Percentiles rank a stretch among this genome's conserved stretches.
Conservation (phyloP, 345 rosid species). For the Lepidium didymum region DNA sequence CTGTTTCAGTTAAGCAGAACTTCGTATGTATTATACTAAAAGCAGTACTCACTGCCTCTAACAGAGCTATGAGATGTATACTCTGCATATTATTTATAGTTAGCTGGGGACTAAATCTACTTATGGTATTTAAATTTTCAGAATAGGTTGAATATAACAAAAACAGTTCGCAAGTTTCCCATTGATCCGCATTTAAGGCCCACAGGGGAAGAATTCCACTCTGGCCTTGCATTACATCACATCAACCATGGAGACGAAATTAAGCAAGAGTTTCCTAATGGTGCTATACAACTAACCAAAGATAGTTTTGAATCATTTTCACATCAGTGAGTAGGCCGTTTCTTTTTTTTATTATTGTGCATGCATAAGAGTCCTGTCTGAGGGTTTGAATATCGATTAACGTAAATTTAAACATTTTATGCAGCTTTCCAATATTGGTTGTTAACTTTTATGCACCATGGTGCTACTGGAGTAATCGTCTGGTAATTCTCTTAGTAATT, state of each 20-base stretch:
- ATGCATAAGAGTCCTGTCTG: not conserved
- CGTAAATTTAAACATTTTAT: slow-evolving; percentile 13
- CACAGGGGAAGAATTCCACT: slow-evolving; percentile 75
- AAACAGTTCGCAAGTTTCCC: slow-evolving; percentile 85
- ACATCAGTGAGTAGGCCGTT: slow-evolving; percentile 58
- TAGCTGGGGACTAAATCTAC: not conserved
- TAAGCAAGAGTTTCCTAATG: slow-evolving; percentile 60
- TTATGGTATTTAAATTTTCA: slow-evolving; percentile 35
- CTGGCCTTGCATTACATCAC: slow-evolving; percentile 45
- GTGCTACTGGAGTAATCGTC: slow-evolving; percentile 96
- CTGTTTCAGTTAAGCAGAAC: not conserved
- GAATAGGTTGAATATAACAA: slow-evolving; percentile 98
- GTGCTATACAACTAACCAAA: slow-evolving; percentile 46
- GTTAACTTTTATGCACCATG: slow-evolving; percentile 97
- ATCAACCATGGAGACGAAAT: slow-evolving; percentile 86
- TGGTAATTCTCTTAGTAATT: slow-evolving; percentile 46
- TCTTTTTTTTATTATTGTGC: slow-evolving; percentile 2
- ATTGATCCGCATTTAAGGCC: slow-evolving; percentile 71
- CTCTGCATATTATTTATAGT: not conserved
- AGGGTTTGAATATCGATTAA: slow-evolving; percentile 9
- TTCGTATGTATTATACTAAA: not conserved
- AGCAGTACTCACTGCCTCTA: not conserved
- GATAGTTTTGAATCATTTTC: slow-evolving; percentile 61
- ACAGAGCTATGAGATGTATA: not conserved
- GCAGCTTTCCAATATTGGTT: slow-evolving; percentile 80